phyloP scores from a whole-genome alignment of 2,329 filamentous ascomycete species.

The Penicillium sp. region DNA sequence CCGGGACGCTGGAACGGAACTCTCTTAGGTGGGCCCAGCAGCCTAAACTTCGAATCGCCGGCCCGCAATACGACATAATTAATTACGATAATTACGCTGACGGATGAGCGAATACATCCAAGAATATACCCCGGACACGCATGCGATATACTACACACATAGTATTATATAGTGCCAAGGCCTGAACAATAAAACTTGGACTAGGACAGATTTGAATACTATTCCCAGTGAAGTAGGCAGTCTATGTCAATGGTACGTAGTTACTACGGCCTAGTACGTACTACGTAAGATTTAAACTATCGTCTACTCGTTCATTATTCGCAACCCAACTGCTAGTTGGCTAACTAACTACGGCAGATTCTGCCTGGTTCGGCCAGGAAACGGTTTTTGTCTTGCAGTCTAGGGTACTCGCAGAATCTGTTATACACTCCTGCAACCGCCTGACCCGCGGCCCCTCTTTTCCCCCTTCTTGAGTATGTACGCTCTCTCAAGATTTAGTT shows the following conservation, averaged over 20 bases:
- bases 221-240: slow-evolving; percentile 1
- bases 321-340: too few relatives aligned
- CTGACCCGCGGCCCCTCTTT: slow-evolving; percentile 1
- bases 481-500: not conserved
- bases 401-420: too few relatives aligned
- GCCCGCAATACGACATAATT: not conserved
- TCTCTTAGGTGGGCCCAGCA: not conserved
- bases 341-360: not conserved
- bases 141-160: not conserved
- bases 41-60: not conserved
- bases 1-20: slow-evolving; percentile 5
- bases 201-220: not conserved
- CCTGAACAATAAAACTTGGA: not conserved
- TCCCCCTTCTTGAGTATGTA: not conserved
- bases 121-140: not conserved
- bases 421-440: not conserved
- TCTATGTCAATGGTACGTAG: not conserved
- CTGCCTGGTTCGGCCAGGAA: not conserved
- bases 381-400: not conserved
- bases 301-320: not conserved
- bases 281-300: not conserved
- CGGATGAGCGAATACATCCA: not conserved
- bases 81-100: not conserved
- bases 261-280: not conserved
- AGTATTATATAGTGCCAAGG: not conserved